phyloP scores from a whole-genome alignment of 1,139 yeast species.

The Scheffersomyces illinoinensis region DNA sequence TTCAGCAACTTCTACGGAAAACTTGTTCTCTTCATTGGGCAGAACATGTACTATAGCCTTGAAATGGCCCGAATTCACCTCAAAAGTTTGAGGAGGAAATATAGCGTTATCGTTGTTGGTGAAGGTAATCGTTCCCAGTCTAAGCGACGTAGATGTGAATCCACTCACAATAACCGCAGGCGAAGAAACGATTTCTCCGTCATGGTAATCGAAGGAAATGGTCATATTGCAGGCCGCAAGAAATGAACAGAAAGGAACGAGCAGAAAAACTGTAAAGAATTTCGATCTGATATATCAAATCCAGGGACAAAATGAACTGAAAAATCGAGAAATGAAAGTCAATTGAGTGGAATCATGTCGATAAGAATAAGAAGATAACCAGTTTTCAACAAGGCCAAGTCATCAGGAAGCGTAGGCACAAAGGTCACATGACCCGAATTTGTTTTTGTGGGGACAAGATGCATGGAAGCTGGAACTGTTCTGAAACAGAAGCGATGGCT shows the following conservation, averaged over 20 bases:
- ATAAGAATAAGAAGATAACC: neutral
- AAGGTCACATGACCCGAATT: neutral
- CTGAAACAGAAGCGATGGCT: neutral
- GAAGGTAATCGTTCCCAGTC: constrained; percentile 32
- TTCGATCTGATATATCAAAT: neutral
- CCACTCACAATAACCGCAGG: constrained; percentile 45
- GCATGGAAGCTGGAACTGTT: neutral
- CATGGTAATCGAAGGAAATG: constrained; percentile 34
- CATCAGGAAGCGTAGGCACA: neutral
- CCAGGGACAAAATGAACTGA: neutral
- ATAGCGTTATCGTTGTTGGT: constrained; percentile 43
- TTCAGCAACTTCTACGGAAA: constrained; percentile 30
- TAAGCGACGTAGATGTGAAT: constrained; percentile 16
- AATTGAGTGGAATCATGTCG: neutral
- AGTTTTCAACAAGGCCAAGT: neutral
- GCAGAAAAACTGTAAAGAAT: neutral
- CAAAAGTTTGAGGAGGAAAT: constrained; percentile 72
- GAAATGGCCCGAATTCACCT: constrained; percentile 65
- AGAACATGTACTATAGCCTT: constrained; percentile 74
- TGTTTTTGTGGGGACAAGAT: neutral
- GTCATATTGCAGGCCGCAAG: constrained; percentile 17
- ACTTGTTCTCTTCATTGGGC: constrained; percentile 55
- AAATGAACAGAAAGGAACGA: neutral
- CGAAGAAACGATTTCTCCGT: constrained; percentile 43
- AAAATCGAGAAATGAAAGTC: neutral